These are phyloP conservation scores for Phytophthora quininea DNA, from an alignment of 352 stramenopile species.

Conservation along the genomic window DNA sequence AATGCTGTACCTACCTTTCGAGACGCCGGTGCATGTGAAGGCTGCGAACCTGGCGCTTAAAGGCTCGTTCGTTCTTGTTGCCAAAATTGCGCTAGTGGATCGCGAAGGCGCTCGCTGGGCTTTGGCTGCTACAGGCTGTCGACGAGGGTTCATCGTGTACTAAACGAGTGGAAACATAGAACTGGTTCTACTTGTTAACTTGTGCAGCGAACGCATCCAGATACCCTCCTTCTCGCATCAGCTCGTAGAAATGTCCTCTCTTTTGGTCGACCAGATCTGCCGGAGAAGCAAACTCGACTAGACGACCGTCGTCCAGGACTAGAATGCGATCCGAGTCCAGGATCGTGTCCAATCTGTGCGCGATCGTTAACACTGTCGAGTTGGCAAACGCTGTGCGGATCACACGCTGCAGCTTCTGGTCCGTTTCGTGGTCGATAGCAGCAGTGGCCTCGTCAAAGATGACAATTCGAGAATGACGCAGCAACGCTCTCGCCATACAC, in stretches of 20 bases:
- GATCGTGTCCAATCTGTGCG: conserved; percentile 92
- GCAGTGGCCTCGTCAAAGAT: conserved; percentile 81
- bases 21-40: conserved; percentile 49
- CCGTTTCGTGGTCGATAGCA: conserved; percentile 84
- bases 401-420: conserved; percentile 55
- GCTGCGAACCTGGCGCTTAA: conserved; percentile 42
- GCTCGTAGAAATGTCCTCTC: conserved; percentile 54
- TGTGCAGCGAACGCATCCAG: conserved; percentile 35
- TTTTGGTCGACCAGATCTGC: conserved; percentile 53
- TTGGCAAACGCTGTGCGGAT: conserved; percentile 87
- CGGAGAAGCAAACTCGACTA: conserved; percentile 86
- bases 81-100: conserved; percentile 40
- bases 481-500: conserved; percentile 91
- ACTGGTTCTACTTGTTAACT: not conserved
- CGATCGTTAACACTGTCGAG: conserved; percentile 96
- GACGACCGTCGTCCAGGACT: conserved; percentile 71
- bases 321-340: conserved; percentile 76
- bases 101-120: conserved; percentile 35
- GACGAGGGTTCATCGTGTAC: conserved; percentile 61
- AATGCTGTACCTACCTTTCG: conserved; percentile 44
- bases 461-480: conserved; percentile 76
- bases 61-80: conserved; percentile 51
- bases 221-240: conserved; percentile 52
- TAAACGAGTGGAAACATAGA: conserved; percentile 14
- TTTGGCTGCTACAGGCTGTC: conserved; percentile 45